These are phyloP conservation scores for Paracoccidioides lutzii DNA, from an alignment of 2,329 filamentous ascomycete species.

Conservation along the genomic window DNA sequence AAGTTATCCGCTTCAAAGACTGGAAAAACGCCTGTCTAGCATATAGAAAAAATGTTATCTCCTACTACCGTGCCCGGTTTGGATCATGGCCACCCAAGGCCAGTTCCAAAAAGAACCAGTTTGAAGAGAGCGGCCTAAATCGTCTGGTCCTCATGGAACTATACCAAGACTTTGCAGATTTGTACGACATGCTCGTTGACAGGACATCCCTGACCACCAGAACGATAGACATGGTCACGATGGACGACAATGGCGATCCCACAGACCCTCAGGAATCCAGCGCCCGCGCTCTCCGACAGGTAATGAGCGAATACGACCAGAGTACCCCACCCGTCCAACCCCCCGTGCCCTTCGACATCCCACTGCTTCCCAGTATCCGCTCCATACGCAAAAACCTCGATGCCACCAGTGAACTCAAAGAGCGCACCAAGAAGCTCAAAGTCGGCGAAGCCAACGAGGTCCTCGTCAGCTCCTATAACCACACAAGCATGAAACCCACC, in stretches of 20 bases:
- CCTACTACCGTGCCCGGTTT: constrained; percentile 55
- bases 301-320: constrained; percentile 78
- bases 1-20: constrained; percentile 64
- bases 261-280: constrained; percentile 44
- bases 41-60: constrained; percentile 60
- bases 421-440: constrained; percentile 59
- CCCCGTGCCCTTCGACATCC: constrained; percentile 80
- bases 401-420: constrained; percentile 57
- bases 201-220: constrained; percentile 65
- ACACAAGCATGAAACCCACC: constrained; percentile 47
- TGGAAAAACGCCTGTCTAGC: constrained; percentile 66
- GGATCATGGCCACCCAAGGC: constrained; percentile 86
- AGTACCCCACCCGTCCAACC: constrained; percentile 82
- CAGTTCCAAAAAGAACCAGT: constrained; percentile 78
- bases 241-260: constrained; percentile 38
- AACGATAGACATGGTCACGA: constrained; percentile 53
- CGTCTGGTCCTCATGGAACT: constrained; percentile 66
- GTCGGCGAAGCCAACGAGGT: constrained; percentile 65
- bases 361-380: constrained; percentile 58
- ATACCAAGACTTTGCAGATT: constrained; percentile 70
- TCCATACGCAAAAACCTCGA: constrained; percentile 54
- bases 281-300: constrained; percentile 58
- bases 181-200: constrained; percentile 85
- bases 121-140: constrained; percentile 77
- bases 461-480: constrained; percentile 70